phyloP scores from a whole-genome alignment of 2,329 filamentous ascomycete genomes.

The Epicoccum sorghinum region DNA sequence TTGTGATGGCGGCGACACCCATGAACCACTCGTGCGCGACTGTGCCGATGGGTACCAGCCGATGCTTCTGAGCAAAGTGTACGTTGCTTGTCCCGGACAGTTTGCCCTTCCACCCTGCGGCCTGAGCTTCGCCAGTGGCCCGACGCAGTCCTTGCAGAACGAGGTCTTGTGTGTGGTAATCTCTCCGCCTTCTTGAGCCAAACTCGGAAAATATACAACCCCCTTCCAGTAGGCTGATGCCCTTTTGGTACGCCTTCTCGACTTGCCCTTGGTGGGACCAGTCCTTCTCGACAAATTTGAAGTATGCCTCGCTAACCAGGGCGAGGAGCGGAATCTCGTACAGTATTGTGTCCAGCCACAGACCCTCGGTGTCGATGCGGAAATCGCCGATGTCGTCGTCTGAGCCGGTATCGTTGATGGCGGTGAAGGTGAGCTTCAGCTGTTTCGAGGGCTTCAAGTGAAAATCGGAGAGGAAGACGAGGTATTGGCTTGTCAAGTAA shows the following conservation, averaged over 20 bases:
- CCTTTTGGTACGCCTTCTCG: slow-evolving; percentile 83
- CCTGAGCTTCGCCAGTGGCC: slow-evolving; percentile 73
- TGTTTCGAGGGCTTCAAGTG: slow-evolving; percentile 81
- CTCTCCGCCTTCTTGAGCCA: slow-evolving; percentile 83
- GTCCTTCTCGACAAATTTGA: slow-evolving; percentile 92
- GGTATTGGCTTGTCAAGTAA: slow-evolving; percentile 79
- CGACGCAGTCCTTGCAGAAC: slow-evolving; percentile 86
- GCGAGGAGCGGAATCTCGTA: slow-evolving; percentile 97
- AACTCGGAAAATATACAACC: slow-evolving; percentile 95
- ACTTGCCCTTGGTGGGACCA: slow-evolving; percentile 90
- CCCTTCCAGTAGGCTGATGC: slow-evolving; percentile 73
- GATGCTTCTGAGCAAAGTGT: slow-evolving; percentile 93
- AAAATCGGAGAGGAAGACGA: slow-evolving; percentile 82
- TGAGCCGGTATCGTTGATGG: slow-evolving; percentile 62
- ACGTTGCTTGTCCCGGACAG: slow-evolving; percentile 94
- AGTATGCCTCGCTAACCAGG: slow-evolving; percentile 93
- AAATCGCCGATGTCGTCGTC: slow-evolving; percentile 75
- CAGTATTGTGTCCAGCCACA: slow-evolving; percentile 93
- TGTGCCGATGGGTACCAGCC: slow-evolving; percentile 83
- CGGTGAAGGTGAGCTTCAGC: slow-evolving; percentile 71
- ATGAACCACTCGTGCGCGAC: slow-evolving; percentile 99
- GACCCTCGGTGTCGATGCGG: slow-evolving; percentile 75
- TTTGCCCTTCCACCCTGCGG: slow-evolving; percentile 70
- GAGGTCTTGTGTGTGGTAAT: slow-evolving; percentile 93
- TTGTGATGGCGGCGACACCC: slow-evolving; percentile 90